Evolutionary conservation across 345 rosid genomes (phyloP).

Genomic region (rapeseed (Brassica napus)): DNA sequence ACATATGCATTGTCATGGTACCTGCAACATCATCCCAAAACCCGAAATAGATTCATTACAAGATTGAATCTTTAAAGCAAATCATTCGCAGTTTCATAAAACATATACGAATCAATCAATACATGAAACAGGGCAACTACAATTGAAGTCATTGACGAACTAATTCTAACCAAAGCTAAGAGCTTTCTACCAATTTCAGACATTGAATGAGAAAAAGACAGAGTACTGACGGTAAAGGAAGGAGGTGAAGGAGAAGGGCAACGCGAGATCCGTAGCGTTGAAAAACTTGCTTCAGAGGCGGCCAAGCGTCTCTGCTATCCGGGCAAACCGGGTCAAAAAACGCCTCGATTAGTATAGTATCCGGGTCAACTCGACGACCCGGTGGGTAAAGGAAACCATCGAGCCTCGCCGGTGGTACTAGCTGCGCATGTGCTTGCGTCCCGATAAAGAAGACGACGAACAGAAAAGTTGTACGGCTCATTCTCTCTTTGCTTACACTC

Average conservation of each 20-base stretch:
- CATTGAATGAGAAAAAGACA: not conserved
- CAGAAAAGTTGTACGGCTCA: slow-evolving; percentile 22
- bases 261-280: slow-evolving; percentile 38
- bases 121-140: not conserved
- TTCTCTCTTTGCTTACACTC: slow-evolving; percentile 15
- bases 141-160: not conserved
- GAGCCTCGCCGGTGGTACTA: slow-evolving; percentile 33
- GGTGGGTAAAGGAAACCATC: slow-evolving; percentile 40
- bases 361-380: slow-evolving; percentile 30
- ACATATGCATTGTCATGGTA: slow-evolving; percentile 43
- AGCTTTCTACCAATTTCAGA: not conserved
- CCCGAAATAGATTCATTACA: not conserved
- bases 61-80: not conserved
- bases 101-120: not conserved
- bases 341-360: slow-evolving; percentile 35
- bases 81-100: no score
- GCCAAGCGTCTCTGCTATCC: slow-evolving; percentile 42
- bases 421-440: slow-evolving; percentile 21
- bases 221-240: slow-evolving; percentile 42
- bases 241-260: slow-evolving; percentile 35
- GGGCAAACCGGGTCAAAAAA: slow-evolving; percentile 40
- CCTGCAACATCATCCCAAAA: slow-evolving; percentile 28
- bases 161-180: not conserved
- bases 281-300: slow-evolving; percentile 29
- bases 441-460: slow-evolving; percentile 3